These are phyloP conservation scores for Geotrichum citri-aurantii DNA, from an alignment of 1,139 yeast species.

Conservation along the genomic window DNA sequence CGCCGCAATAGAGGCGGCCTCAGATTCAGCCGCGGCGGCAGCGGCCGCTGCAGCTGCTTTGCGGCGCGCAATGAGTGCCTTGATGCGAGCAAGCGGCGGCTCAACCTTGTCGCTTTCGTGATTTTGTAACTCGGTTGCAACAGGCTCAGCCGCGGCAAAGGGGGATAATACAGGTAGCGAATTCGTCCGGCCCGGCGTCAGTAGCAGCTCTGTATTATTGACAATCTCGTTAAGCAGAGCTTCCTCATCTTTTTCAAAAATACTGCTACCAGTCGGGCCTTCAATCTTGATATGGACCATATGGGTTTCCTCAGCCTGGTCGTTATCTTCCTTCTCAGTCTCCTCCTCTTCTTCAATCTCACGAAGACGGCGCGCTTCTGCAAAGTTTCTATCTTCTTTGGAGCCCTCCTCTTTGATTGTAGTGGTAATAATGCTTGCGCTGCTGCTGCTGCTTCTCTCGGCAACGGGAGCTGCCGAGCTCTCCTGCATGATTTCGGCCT, in stretches of 20 bases:
- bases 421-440: background rate
- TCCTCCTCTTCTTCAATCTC: background rate
- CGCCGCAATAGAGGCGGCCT: too few relatives aligned
- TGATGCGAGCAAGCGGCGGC: background rate
- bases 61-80: background rate
- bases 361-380: background rate
- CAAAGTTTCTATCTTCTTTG: background rate
- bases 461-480: background rate
- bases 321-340: background rate
- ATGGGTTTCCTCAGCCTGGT: background rate
- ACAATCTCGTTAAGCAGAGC: background rate
- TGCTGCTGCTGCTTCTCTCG: too few relatives aligned
- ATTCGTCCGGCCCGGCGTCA: background rate
- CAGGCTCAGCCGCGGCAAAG: background rate
- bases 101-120: background rate
- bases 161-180: background rate
- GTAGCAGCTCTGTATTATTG: background rate
- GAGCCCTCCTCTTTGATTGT: too few relatives aligned
- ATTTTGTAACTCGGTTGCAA: background rate
- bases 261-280: background rate
- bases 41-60: background rate
- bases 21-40: too few relatives aligned
- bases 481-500: conserved; percentile 5
- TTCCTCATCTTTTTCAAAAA: background rate
- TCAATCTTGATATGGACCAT: background rate